Percentiles rank a stretch among this genome's conserved stretches.
Conservation (phyloP, 2,329 filamentous ascomycete genomes). For the Botrytis galanthina region DNA sequence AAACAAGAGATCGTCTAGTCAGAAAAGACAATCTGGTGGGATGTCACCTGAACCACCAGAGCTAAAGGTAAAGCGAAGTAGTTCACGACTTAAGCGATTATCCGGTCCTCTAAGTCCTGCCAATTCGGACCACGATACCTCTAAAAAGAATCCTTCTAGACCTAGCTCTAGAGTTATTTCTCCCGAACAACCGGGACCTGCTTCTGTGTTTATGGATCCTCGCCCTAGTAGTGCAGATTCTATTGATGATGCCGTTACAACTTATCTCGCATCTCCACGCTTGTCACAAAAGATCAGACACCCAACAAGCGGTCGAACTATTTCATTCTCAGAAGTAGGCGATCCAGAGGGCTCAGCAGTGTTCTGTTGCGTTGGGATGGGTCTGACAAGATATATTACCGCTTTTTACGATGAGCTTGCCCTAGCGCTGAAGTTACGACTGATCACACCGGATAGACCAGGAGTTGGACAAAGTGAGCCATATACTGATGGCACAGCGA, state of each 20-base stretch:
- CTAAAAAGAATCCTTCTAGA: conserved; percentile 43
- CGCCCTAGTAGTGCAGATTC: conserved; percentile 79
- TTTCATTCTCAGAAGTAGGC: conserved; percentile 95
- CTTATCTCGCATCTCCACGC: conserved; percentile 78
- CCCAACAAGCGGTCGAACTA: conserved; percentile 79
- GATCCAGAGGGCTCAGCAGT: conserved; percentile 89
- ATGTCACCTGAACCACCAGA: conserved; percentile 50
- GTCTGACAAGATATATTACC: conserved; percentile 89
- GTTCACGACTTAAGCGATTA: conserved; percentile 57
- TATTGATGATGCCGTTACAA: conserved; percentile 81
- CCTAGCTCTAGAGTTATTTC: conserved; percentile 34
- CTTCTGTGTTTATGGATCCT: conserved; percentile 54
- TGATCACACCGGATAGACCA: conserved; percentile 92
- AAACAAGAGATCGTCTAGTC: conserved; percentile 29
- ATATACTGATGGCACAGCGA: conserved; percentile 77
- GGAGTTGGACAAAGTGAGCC: conserved; percentile 90
- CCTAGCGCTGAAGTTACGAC: conserved; percentile 77
- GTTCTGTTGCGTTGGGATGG: conserved; percentile 97
- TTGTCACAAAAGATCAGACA: conserved; percentile 86
- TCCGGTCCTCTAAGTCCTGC: conserved; percentile 48
- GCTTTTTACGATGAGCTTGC: conserved; percentile 97
- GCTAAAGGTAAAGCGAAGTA: conserved; percentile 51
- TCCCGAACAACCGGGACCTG: conserved; percentile 31
- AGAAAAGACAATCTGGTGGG: conserved; percentile 47
- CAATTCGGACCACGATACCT: conserved; percentile 33